Evolutionary conservation across 352 stramenopile species (phyloP), one percentile per base, ranked within the genome.

Genomic region (Globisporangium heterothallicum): DNA sequence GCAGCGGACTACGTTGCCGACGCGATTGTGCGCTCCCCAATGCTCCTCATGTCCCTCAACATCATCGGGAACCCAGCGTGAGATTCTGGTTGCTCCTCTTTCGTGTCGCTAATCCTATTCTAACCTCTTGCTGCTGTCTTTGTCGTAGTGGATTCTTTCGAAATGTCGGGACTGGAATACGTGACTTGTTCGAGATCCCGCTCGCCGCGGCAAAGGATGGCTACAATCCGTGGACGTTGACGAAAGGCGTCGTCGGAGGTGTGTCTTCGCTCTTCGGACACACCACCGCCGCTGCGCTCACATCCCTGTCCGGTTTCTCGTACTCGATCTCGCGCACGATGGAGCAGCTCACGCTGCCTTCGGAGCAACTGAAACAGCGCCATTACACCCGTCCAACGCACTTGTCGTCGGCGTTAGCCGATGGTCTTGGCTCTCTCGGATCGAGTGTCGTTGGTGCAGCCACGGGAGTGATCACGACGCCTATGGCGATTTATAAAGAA

Each of bases 51-150:
- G 81, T 94, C 84, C 13, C 66, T 94, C 45, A 91, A 92, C 63
- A 86, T 92, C 48, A 59, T 92, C 42, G 84, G 84, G 22, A 94
- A 94, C 49, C 84, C 84, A 56, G 79, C 81, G 83, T 94, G 86
- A 43, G 80, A 25, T 6, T 2, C 36, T 36, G 1, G 6, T 52
- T 21, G 13, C 27, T 53, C 4, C 26, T 22, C 3, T 14, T 42
- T 6, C n/a, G 8, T 53, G n/a, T 22, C 25, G 19, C 1, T 36
- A 36, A 36, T 34, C 30, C 8, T 36, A 50, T 40, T 50, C 4
- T 53, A n/a, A n/a, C n/a, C n/a, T n/a, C n/a, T 49, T 41, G 3
- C 46, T 13, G 49, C 27, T 47, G 6, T 54, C 21, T 36, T 9
- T 14, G 7, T 36, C 2, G 30, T 50, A 93, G 83, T 24, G 83